Evolutionary conservation across 2,329 filamentous ascomycete species (phyloP).

Genomic region (Furcasterigmium furcatum): DNA sequence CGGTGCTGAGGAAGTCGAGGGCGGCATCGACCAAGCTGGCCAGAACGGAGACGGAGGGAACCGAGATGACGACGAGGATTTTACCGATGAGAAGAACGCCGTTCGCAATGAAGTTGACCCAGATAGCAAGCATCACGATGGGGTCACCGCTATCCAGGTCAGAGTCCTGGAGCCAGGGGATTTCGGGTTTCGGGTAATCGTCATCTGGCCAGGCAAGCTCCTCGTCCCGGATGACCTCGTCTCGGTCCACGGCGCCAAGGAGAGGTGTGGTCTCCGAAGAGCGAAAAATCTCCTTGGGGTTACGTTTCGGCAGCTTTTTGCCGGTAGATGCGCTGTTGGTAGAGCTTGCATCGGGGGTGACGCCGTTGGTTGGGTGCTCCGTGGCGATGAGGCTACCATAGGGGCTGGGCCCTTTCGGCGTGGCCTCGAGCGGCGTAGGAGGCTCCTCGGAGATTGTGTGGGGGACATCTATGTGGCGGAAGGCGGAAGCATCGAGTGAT

Average conservation of each 20-base stretch:
- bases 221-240: constrained; percentile 37
- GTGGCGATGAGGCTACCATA: constrained; percentile 22
- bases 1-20: constrained; percentile 77
- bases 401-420: constrained; percentile 55
- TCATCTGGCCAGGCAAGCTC: constrained; percentile 35
- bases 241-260: constrained; percentile 43
- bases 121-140: constrained; percentile 84
- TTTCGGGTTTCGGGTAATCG: constrained; percentile 45
- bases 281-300: constrained; percentile 83
- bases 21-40: constrained; percentile 77
- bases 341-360: constrained; percentile 8
- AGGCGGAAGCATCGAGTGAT: constrained; percentile 52
- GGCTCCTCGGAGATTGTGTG: constrained; percentile 74
- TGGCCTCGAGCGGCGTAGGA: constrained; percentile 13
- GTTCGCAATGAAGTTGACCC: constrained; percentile 80
- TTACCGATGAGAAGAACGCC: constrained; percentile 72
- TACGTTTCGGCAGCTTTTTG: constrained; percentile 68
- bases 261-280: constrained; percentile 67
- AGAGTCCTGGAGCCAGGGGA: constrained; percentile 71
- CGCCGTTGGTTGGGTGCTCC: constrained; percentile 10
- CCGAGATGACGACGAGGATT: constrained; percentile 71
- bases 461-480: constrained; percentile 59
- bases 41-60: constrained; percentile 77
- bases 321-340: constrained; percentile 12
- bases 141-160: constrained; percentile 68